Conservation (phyloP, 805 yeast genomes). For the Martiniozyma abietophila region DNA sequence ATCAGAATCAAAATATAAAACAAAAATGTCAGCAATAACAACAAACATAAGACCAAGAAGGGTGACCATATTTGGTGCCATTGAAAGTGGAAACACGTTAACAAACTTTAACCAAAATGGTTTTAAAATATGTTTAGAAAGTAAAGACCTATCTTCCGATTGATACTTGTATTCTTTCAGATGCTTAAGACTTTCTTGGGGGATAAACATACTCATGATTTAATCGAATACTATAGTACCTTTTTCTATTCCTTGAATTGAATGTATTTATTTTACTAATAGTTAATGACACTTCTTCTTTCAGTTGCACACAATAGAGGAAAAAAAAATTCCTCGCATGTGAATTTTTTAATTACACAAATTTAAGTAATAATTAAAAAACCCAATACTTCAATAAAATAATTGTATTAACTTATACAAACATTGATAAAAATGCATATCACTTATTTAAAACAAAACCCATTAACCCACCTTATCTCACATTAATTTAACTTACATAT, state of each 20-base stretch:
- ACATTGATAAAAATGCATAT: too few species aligned
- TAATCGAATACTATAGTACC: too few species aligned
- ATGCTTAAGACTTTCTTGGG: slow-evolving; percentile 8
- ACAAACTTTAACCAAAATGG: slow-evolving; percentile 77
- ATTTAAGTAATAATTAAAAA: too few species aligned
- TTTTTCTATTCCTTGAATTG: not conserved
- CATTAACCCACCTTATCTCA: not conserved
- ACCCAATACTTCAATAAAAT: too few species aligned
- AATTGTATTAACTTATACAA: too few species aligned
- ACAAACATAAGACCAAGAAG: slow-evolving; percentile 70
- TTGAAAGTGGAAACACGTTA: slow-evolving; percentile 64
- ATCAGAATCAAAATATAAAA: slow-evolving; percentile 65
- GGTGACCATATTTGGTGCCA: slow-evolving; percentile 93
- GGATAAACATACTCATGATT: slow-evolving; percentile 12
- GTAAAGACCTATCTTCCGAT: slow-evolving; percentile 72
- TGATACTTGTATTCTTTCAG: slow-evolving; percentile 34
- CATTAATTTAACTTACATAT: not conserved
- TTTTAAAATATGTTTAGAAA: slow-evolving; percentile 66
- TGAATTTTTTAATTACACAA: too few species aligned
- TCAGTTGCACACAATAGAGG: too few species aligned
- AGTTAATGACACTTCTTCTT: too few species aligned
- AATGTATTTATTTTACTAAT: not conserved
- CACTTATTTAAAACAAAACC: too few species aligned
- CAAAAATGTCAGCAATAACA: slow-evolving; percentile 50
- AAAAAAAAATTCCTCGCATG: too few species aligned